A percentile compares a stretch with the other conserved stretches of the same genome.
Conservation (phyloP, 108 stramenopile species). For the Pseudonitzschia multiseries region DNA sequence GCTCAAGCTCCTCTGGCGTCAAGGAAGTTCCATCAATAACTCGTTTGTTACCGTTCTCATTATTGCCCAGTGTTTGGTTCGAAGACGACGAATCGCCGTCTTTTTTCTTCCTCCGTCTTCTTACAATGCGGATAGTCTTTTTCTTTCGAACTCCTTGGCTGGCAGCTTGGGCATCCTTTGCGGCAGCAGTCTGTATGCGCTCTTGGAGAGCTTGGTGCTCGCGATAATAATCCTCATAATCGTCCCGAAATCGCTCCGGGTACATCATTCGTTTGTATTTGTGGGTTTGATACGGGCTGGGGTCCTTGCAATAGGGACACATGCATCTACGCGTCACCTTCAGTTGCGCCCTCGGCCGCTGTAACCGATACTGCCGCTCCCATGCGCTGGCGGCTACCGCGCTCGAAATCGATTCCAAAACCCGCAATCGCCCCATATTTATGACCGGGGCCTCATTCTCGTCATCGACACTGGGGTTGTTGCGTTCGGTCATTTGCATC, state of each 20-base stretch:
- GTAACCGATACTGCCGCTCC: constrained; percentile 32
- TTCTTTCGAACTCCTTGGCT: neutral
- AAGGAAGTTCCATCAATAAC: constrained; percentile 6
- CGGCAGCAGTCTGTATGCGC: neutral
- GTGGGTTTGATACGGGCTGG: constrained; percentile 38
- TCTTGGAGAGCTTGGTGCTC: neutral
- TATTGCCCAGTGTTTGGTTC: neutral
- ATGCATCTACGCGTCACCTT: constrained; percentile 25
- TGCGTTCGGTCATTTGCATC: constrained; percentile 6
- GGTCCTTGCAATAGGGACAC: constrained; percentile 36
- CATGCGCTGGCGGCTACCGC: constrained; percentile 32
- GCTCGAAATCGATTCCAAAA: constrained; percentile 20
- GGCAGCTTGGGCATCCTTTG: too few relatives aligned
- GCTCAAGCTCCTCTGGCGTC: neutral
- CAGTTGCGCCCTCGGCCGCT: constrained; percentile 22
- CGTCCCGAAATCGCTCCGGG: neutral
- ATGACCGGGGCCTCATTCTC: neutral
- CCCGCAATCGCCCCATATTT: constrained; percentile 2
- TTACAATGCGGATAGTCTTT: neutral
- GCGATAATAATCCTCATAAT: neutral
- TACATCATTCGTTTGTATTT: constrained; percentile 32
- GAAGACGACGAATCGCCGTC: neutral
- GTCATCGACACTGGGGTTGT: neutral
- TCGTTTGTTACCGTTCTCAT: neutral
- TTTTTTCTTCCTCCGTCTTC: neutral